Evolutionary conservation across 495 filamentous ascomycete genomes (phyloP).

Genomic region (Halenospora varia): DNA sequence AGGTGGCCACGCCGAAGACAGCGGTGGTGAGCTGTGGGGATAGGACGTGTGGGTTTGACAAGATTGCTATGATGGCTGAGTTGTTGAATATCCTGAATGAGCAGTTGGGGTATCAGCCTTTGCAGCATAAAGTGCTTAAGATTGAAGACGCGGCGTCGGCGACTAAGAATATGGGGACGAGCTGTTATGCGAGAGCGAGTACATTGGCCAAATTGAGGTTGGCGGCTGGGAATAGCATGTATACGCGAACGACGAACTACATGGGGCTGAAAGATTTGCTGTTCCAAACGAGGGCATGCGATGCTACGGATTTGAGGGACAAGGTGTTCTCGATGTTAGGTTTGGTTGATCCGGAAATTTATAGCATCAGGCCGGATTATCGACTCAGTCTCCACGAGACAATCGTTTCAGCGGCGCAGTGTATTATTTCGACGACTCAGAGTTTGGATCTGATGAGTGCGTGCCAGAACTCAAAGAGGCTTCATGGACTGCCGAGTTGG

Average conservation of each 20-base stretch:
- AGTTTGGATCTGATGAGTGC: background rate
- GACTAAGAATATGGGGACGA: background rate
- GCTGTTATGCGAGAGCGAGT: background rate
- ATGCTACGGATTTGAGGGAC: conserved; percentile 4
- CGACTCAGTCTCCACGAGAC: background rate
- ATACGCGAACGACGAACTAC: background rate
- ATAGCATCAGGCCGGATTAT: background rate
- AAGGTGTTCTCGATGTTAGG: conserved; percentile 1
- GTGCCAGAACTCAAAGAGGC: background rate
- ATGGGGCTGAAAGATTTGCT: background rate
- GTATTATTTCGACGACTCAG: background rate
- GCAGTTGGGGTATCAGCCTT: background rate
- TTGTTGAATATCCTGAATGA: background rate
- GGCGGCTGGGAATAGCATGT: background rate
- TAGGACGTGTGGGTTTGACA: background rate
- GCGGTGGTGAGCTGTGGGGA: background rate
- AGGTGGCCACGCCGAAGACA: background rate
- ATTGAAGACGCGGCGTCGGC: background rate
- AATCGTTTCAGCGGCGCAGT: background rate
- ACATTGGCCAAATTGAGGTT: background rate
- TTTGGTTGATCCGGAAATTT: background rate
- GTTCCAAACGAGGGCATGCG: background rate
- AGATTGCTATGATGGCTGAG: background rate
- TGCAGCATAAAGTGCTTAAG: background rate
- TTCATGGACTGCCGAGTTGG: background rate